phyloP scores from a whole-genome alignment of 768 basidiomycete genomes.

The Tephrocybe sp. region DNA sequence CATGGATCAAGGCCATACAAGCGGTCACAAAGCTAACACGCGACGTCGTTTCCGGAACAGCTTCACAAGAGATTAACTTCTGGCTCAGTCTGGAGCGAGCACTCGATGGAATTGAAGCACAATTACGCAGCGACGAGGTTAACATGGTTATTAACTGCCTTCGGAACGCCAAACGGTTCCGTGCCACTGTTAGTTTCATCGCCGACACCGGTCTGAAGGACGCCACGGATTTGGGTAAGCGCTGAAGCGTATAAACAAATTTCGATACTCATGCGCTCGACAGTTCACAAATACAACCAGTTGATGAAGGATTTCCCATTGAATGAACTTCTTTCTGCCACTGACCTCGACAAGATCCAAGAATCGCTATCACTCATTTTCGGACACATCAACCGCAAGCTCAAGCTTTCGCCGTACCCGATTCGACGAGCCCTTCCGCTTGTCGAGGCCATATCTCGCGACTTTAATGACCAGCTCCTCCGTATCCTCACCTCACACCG shows the following conservation, averaged over 20 bases:
- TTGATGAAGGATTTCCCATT: slow-evolving; percentile 99
- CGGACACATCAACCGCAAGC: slow-evolving; percentile 91
- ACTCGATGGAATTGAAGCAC: slow-evolving; percentile 89
- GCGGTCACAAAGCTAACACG: slow-evolving; percentile 93
- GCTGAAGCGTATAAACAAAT: neutral
- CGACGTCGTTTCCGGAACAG: slow-evolving; percentile 92
- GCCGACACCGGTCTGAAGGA: slow-evolving; percentile 97
- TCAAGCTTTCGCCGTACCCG: slow-evolving; percentile 95
- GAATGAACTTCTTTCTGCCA: slow-evolving; percentile 94
- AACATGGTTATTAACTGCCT: slow-evolving; percentile 92
- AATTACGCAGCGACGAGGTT: slow-evolving; percentile 90
- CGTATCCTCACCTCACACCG: slow-evolving; percentile 90
- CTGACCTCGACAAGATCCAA: slow-evolving; percentile 93
- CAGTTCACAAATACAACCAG: slow-evolving; percentile 97
- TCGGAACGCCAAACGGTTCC: slow-evolving; percentile 94
- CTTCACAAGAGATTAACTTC: slow-evolving; percentile 98
- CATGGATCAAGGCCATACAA: slow-evolving; percentile 98
- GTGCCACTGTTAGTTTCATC: slow-evolving; percentile 96
- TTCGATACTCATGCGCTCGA: neutral
- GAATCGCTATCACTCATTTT: slow-evolving; percentile 88
- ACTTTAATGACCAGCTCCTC: slow-evolving; percentile 94
- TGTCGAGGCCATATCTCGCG: slow-evolving; percentile 96
- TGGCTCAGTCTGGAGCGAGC: slow-evolving; percentile 96
- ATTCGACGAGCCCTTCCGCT: slow-evolving; percentile 94
- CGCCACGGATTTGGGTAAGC: slow-evolving; percentile 82